These are phyloP conservation scores for Plenodomus lindquistii DNA, from an alignment of 2,329 filamentous ascomycete species.

Conservation along the genomic window DNA sequence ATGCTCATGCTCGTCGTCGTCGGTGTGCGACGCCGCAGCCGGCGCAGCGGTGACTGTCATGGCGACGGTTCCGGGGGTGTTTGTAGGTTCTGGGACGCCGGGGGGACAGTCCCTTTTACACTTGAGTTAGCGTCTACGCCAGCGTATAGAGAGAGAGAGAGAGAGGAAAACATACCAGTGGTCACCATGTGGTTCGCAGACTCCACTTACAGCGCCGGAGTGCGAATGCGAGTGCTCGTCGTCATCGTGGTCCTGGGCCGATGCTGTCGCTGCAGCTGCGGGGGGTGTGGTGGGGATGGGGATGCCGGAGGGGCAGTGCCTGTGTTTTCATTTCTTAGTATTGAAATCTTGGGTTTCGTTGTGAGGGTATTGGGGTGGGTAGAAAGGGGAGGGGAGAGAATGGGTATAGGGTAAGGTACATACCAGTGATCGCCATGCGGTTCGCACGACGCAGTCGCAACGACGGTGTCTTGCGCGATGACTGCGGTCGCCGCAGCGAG, in stretches of 20 bases:
- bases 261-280: conserved; percentile 3
- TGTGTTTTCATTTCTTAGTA: no score
- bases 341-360: no score
- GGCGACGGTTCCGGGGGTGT: conserved; percentile 13
- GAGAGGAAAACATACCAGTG: conserved; percentile 17
- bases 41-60: conserved; percentile 1
- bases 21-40: conserved; percentile 13
- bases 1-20: conserved; percentile 26
- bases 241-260: conserved; percentile 3
- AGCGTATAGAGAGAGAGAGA: neutral
- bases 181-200: conserved; percentile 30
- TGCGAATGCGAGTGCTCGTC: conserved; percentile 6
- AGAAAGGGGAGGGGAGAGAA: neutral
- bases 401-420: no score
- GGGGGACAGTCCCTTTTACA: conserved; percentile 19
- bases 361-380: neutral
- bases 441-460: conserved; percentile 22
- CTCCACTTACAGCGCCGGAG: conserved; percentile 9
- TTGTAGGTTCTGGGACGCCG: conserved; percentile 30
- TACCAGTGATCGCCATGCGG: conserved; percentile 33
- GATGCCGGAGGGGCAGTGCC: conserved; percentile 13
- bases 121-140: no score
- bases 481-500: conserved; percentile 16
- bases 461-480: conserved; percentile 21
- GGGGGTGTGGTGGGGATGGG: conserved; percentile 10